Evolutionary conservation across 345 rosid species (phyloP).

Genomic region (Rhodamnia rubescens): DNA sequence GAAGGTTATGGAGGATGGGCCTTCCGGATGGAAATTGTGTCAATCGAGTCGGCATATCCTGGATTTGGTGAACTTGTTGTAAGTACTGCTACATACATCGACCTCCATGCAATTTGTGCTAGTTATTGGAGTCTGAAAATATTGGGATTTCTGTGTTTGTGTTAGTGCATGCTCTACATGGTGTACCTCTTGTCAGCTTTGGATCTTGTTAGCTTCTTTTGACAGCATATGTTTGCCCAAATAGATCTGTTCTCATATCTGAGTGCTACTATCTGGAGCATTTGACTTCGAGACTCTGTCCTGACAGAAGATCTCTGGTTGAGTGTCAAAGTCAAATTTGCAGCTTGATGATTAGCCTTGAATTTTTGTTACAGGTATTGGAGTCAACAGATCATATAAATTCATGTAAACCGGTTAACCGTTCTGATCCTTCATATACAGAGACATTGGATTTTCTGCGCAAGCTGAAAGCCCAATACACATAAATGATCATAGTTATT

Average conservation of each 20-base stretch:
- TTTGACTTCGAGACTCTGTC: neutral
- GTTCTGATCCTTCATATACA: conserved; percentile 64
- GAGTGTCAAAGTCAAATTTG: neutral
- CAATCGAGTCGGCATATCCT: conserved; percentile 95
- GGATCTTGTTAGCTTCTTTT: neutral
- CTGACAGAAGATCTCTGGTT: neutral
- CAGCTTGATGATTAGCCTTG: neutral
- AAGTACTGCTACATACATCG: conserved; percentile 15
- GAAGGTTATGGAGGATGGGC: conserved; percentile 99
- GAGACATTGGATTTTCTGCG: conserved; percentile 58
- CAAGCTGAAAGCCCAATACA: conserved; percentile 40
- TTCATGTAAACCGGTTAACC: conserved; percentile 90
- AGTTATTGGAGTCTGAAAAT: neutral
- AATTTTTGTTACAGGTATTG: conserved; percentile 50
- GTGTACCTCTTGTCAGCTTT: neutral
- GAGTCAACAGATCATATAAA: conserved; percentile 95
- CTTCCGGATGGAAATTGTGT: conserved; percentile 84
- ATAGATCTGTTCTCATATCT: neutral
- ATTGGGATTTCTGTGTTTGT: neutral
- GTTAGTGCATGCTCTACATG: neutral
- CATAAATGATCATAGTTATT: conserved; percentile 6
- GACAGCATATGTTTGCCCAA: neutral
- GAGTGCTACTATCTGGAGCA: neutral
- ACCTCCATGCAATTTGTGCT: neutral
- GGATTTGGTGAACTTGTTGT: conserved; percentile 96